Base-by-base conservation (phyloP, 1,139 yeast genomes). In the Kodamaea sp. region DNA sequence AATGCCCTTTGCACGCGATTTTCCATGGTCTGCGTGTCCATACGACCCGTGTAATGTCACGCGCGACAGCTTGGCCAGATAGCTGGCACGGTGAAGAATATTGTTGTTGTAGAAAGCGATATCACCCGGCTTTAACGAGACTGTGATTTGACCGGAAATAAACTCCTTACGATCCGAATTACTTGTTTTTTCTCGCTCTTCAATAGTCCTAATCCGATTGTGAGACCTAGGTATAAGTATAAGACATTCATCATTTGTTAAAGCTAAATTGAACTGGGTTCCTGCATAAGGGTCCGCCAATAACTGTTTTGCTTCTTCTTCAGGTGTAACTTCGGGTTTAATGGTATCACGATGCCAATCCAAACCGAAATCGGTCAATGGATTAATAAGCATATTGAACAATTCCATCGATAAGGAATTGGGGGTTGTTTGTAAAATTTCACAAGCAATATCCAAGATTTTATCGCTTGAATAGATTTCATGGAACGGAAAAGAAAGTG, bases 271-370 rank as follows among this genome's bases (percentile, higher is more conserved):
- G 60, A 75, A 76, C 48, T 76, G 81, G 8, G 79, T 68, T 2
- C 80, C 81, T 24, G 78, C 74, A 39, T 66, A 71, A 0, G 78
- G 76, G 36, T 70, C 61, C 35, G 55, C 43, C 39, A 67, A 49
- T 9, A 65, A 55, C 42, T 68, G 68, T 27, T 57, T 58, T 3
- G 67, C 63, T 51, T 76, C 81, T 52, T 75, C 73, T 39, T 69
- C 75, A 2, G 64, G 65, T 4, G 72, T 57, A 7, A 60, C 78
- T 31, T 74, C 78, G 5, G 79, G 78, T 44, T 66, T 68, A 40
- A 76, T 72, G 45, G 72, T 70, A 52, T 76, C 81, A 33, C 81
- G 59, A 54, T 76, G 81, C 81, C 81, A 76, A 45, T 73, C 76
- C 50, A 76, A 65, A 7, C 71, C 79, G 52, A 76, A 76, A 53